These are phyloP conservation scores for Naegleria fowleri DNA, from an alignment of 208 protist genomes.

Conservation along the genomic window DNA sequence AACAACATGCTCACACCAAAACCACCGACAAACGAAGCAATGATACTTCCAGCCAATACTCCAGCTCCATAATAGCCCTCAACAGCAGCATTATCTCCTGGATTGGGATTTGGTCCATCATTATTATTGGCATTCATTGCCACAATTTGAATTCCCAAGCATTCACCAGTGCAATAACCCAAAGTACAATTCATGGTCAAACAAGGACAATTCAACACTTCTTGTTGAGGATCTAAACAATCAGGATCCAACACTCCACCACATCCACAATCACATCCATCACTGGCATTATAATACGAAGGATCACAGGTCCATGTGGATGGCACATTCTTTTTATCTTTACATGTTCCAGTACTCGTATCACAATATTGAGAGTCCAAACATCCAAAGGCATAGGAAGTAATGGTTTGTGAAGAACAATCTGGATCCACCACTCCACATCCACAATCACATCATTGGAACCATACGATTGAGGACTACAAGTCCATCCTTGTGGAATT, in stretches of 20 bases:
- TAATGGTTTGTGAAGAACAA: not conserved
- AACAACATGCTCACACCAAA: not conserved
- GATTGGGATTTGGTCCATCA: not conserved
- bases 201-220: not conserved
- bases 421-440: not conserved
- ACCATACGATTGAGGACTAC: not conserved
- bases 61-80: not conserved
- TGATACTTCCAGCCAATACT: not conserved
- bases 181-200: not conserved
- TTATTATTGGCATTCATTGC: not conserved
- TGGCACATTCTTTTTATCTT: conserved; percentile 1
- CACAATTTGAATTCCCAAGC: not conserved
- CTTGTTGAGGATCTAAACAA: not conserved
- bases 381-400: not conserved
- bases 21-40: not conserved
- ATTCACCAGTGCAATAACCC: not conserved
- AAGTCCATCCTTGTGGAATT: not conserved
- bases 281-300: not conserved
- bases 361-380: not conserved
- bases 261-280: conserved; percentile 2
- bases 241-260: not conserved
- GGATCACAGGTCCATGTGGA: not conserved
- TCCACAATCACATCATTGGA: not conserved
- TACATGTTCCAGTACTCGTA: not conserved
- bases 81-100: not conserved